Conservation (phyloP, 352 stramenopile species). For the Pelagophyceae sp. region DNA sequence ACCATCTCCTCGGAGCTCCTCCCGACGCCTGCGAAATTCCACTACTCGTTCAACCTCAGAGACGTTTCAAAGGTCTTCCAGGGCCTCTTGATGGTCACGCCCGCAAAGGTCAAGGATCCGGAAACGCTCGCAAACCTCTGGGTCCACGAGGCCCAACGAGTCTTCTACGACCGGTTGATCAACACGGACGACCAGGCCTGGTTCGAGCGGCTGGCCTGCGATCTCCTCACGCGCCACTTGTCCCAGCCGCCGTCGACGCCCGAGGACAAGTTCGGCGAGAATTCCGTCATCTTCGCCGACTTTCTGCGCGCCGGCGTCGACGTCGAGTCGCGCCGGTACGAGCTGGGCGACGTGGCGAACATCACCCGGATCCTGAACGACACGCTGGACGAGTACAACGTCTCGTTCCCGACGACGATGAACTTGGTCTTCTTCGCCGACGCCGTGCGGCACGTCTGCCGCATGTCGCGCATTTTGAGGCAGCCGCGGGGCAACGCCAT, state of each 20-base stretch:
- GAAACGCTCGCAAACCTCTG: slow-evolving; percentile 76
- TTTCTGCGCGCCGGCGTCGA: slow-evolving; percentile 73
- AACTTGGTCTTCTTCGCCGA: slow-evolving; percentile 90
- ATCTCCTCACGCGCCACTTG: slow-evolving; percentile 61
- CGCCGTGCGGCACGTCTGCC: slow-evolving; percentile 72
- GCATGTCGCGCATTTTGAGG: slow-evolving; percentile 74
- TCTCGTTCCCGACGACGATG: slow-evolving; percentile 82
- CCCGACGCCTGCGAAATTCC: slow-evolving; percentile 79
- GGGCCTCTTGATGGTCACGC: slow-evolving; percentile 81
- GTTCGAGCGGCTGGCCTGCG: slow-evolving; percentile 74
- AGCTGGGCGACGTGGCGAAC: slow-evolving; percentile 31
- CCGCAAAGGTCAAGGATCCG: slow-evolving; percentile 58
- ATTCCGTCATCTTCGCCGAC: slow-evolving; percentile 78
- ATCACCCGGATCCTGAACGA: slow-evolving; percentile 71
- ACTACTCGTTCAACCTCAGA: slow-evolving; percentile 81
- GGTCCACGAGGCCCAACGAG: slow-evolving; percentile 76
- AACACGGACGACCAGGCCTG: slow-evolving; percentile 69
- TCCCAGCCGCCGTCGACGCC: slow-evolving; percentile 56
- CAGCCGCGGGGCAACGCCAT: slow-evolving; percentile 87
- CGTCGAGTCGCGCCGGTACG: slow-evolving; percentile 55
- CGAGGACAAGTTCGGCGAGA: slow-evolving; percentile 72
- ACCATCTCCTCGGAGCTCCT: slow-evolving; percentile 76
- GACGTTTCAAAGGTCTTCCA: slow-evolving; percentile 92
- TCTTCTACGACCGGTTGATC: slow-evolving; percentile 86
- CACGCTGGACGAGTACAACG: slow-evolving; percentile 85